Base-by-base conservation (phyloP, 2,329 filamentous ascomycete genomes). In the Arthrobotrys megalospora region DNA sequence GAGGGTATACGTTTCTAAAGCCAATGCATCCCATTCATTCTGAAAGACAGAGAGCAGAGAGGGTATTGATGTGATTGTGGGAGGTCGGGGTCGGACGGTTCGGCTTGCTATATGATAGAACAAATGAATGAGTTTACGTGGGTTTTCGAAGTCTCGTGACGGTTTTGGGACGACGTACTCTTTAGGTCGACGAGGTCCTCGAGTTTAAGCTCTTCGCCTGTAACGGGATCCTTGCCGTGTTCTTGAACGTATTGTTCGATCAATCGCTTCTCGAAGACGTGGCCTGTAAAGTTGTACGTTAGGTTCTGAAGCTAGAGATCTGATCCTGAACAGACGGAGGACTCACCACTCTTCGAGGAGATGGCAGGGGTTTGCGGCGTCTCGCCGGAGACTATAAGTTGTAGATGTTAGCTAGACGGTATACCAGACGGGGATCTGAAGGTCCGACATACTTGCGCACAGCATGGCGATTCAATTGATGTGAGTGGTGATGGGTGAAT, bases 11-110 rank as follows among this genome's bases (percentile, higher is more conserved):
- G 93, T 93, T 86, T 99, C 96, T 41, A 98, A 87, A 11, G 95
- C 93, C 52, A 97, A 86, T 7, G 94, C 91, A 84, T 99, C 96
- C 96, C 96, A 99, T 87, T 99, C 96, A 84, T 97, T 97, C 85
- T 99, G 96, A 85, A 99, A 98, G 45, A 94, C 92, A 62, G 93
- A 92, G 70, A 99, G 91, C 70, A 99, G 89, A 16, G 96, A 94
- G 21, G 96, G 96, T 83, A 99, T 97, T 43, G 96, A 99, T 68
- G 96, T 98, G 82, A 98, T 90, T 38, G 93, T 94, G 36, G 96
- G 95, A 75, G 96, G 94, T 83, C 96, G 90, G 63, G 96, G 95
- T 82, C 92, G 92, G 79, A 97, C 93, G 81, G 93, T 89, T 85
- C 92, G 91, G 81, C 92, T 89, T 76, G 93, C 81, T 82, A 66